phyloP scores from a whole-genome alignment of 2,329 filamentous ascomycete genomes.

The Emericellopsis atlantica region DNA sequence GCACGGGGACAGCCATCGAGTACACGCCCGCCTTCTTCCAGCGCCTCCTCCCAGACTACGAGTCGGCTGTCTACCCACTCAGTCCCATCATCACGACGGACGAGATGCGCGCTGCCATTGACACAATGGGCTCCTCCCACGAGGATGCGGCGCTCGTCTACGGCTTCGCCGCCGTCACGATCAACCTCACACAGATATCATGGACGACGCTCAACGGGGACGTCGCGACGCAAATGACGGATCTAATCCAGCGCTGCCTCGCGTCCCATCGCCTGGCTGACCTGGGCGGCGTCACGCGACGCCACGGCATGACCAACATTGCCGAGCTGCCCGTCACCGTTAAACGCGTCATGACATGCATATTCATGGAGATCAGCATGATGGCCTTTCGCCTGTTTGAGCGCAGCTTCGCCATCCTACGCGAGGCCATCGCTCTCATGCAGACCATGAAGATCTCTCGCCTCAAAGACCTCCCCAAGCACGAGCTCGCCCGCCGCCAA shows the following conservation, averaged over 20 bases:
- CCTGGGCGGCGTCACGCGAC: slow-evolving; percentile 6
- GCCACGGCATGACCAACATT: slow-evolving; percentile 16
- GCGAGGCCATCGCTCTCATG: slow-evolving; percentile 32
- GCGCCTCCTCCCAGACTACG: slow-evolving; percentile 17
- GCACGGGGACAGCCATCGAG: background rate
- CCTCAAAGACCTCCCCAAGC: background rate
- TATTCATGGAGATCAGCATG: slow-evolving; percentile 39
- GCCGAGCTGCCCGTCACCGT: slow-evolving; percentile 28
- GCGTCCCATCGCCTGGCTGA: slow-evolving; percentile 15
- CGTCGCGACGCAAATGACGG: slow-evolving; percentile 14
- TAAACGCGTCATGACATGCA: slow-evolving; percentile 32
- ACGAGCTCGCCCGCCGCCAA: slow-evolving; percentile 15
- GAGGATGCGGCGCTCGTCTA: slow-evolving; percentile 23
- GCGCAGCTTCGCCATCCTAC: slow-evolving; percentile 34
- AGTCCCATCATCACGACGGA: slow-evolving; percentile 19
- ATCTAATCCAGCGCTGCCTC: slow-evolving; percentile 13
- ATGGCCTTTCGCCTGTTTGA: slow-evolving; percentile 34
- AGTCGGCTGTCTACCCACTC: slow-evolving; percentile 21
- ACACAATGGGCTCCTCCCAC: slow-evolving; percentile 15
- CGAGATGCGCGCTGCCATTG: slow-evolving; percentile 17
- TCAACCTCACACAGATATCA: slow-evolving; percentile 19
- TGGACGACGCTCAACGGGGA: slow-evolving; percentile 9
- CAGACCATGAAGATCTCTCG: slow-evolving; percentile 14
- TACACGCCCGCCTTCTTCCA: slow-evolving; percentile 19
- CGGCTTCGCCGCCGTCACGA: slow-evolving; percentile 20